These are phyloP conservation scores for Apiospora rasikravindrae DNA, from an alignment of 2,329 filamentous ascomycete species.

Conservation along the genomic window DNA sequence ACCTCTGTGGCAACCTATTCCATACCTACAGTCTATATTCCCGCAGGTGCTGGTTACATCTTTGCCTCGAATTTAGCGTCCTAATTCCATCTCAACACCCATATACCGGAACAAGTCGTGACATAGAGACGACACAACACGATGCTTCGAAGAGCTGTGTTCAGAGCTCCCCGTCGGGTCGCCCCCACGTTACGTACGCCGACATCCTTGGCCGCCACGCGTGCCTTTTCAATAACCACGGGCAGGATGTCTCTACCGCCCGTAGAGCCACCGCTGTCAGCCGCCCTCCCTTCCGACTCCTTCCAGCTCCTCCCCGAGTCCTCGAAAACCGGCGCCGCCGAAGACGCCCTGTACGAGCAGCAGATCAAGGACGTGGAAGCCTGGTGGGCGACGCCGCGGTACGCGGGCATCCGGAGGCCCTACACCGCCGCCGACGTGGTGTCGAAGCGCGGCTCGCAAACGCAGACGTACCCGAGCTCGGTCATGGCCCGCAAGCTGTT, in stretches of 20 bases:
- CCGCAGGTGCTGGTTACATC: not conserved
- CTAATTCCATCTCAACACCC: not conserved
- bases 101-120: not conserved
- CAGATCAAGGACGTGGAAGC: conserved; percentile 84
- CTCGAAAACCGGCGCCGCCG: conserved; percentile 77
- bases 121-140: not conserved
- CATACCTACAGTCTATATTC: not conserved
- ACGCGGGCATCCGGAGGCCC: conserved; percentile 86
- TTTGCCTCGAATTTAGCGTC: not conserved
- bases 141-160: conserved; percentile 38
- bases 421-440: conserved; percentile 92
- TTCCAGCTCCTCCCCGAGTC: conserved; percentile 85
- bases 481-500: conserved; percentile 96
- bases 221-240: conserved; percentile 44
- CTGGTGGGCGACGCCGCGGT: conserved; percentile 90
- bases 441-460: conserved; percentile 86
- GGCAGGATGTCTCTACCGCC: conserved; percentile 59
- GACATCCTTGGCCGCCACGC: not conserved
- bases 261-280: conserved; percentile 66
- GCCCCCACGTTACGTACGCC: conserved; percentile 27
- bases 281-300: conserved; percentile 69
- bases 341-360: conserved; percentile 84
- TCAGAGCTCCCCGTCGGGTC: conserved; percentile 31
- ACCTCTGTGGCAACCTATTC: not conserved
- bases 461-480: conserved; percentile 89